Evolutionary conservation across 768 basidiomycete species (phyloP).

Genomic region (Leccinellum rugosiceps): DNA sequence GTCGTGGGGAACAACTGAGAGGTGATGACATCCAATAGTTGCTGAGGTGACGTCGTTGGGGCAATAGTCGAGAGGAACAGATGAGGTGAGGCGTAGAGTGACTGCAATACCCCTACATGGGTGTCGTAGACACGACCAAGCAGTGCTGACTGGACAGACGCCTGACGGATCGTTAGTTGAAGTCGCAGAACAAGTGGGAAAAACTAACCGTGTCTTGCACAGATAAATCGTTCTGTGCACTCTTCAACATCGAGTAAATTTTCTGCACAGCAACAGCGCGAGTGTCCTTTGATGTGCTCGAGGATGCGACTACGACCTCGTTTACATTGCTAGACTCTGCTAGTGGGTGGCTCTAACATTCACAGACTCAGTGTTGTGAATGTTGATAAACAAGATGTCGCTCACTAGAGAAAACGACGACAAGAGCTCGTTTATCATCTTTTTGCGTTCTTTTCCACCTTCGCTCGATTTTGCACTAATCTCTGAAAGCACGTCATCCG

Average conservation of each 20-base stretch:
- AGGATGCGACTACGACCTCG: conserved; percentile 50
- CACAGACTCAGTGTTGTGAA: not conserved
- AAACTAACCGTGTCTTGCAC: conserved; percentile 35
- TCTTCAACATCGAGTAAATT: conserved; percentile 42
- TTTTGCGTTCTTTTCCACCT: conserved; percentile 35
- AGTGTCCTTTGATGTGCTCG: conserved; percentile 57
- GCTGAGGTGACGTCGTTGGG: conserved; percentile 16
- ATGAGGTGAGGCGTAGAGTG: conserved; percentile 56
- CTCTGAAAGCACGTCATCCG: conserved; percentile 36
- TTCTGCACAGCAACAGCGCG: conserved; percentile 59
- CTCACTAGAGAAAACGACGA: conserved; percentile 58
- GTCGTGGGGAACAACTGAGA: conserved; percentile 35
- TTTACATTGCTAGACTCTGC: conserved; percentile 35
- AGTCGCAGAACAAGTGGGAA: not conserved
- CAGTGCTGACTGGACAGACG: conserved; percentile 60
- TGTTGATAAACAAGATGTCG: not conserved
- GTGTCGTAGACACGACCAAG: conserved; percentile 68
- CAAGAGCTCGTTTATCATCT: conserved; percentile 50
- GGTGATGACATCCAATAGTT: conserved; percentile 21
- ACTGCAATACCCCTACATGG: conserved; percentile 56
- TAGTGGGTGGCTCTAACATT: conserved; percentile 19
- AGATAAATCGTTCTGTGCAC: conserved; percentile 20
- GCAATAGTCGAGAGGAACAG: conserved; percentile 39
- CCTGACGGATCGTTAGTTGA: conserved; percentile 33
- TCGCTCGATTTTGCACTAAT: conserved; percentile 13